Evolutionary conservation across 2,329 filamentous ascomycete species (phyloP), one percentile per base, ranked within the genome.

Genomic region (Aspergillus fischeri): DNA sequence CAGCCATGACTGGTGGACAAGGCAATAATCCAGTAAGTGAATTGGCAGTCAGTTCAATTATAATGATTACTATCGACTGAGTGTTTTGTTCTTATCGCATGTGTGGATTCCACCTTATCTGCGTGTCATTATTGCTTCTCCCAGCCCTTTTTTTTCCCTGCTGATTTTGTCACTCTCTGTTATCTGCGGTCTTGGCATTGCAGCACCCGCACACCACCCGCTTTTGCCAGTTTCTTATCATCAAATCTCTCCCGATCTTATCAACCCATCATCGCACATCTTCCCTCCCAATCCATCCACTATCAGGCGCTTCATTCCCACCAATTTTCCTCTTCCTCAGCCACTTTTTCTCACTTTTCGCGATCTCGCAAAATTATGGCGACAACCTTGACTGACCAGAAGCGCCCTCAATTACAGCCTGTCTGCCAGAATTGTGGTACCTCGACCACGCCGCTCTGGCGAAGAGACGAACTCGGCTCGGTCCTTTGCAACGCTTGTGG

Each of bases 401-500:
- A 75, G 65, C 72, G 83, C 65, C 75, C 85, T 76, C 81, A 85
- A 80, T 82, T 86, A 79, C 88, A 97, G 92, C 92, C 93, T 63
- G 90, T 92, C 65, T 99, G 94, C 77, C 91, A 96, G 75, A 99
- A 99, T 75, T 99, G 94, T 78, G 86, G 86, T 63, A 99, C 94
- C 48, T 96, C 91, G 45, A 97, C 92, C 53, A 99, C 94, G 49
- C 94, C 94, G 45, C 80, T 99, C 72, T 99, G 94, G 94, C 90
- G 94, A 68, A 89, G 94, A 79, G 94, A 99, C 82, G 94, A 99
- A 80, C 86, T 89, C 69, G 94, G 94, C 65, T 89, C 92, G 0
- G 93, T 99, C 41, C 88, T 99, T 53, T 99, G 94, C 86, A 99
- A 99, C 78, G 94, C 94, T 70, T 99, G 94, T 77, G 94, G 94